Percentiles rank a stretch among this genome's conserved stretches.
phyloP scores from a whole-genome alignment of 345 rosid genomes.

The Odontarrhena argentea region DNA sequence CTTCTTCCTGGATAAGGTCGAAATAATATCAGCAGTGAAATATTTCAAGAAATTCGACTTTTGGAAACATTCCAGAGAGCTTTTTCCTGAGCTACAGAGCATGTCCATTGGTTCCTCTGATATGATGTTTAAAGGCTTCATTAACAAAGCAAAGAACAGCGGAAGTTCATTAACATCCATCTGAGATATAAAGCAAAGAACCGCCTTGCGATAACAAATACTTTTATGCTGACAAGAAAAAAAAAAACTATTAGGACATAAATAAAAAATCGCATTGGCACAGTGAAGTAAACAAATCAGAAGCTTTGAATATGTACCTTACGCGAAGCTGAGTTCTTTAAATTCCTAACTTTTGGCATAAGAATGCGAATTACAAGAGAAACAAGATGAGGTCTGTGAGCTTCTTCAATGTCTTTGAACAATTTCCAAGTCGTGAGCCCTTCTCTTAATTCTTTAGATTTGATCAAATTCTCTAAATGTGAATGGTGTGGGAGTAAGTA shows the following conservation, averaged over 20 bases:
- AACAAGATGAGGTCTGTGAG: constrained; percentile 61
- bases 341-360: constrained; percentile 84
- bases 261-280: constrained; percentile 8
- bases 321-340: constrained; percentile 76
- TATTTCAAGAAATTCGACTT: constrained; percentile 50
- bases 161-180: constrained; percentile 71
- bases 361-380: constrained; percentile 69
- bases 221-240: constrained; percentile 66
- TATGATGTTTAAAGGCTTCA: constrained; percentile 69
- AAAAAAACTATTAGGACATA: constrained; percentile 25
- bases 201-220: constrained; percentile 70
- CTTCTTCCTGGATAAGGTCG: constrained; percentile 69
- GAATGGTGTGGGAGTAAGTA: constrained; percentile 70
- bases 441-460: constrained; percentile 69
- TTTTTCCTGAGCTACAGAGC: constrained; percentile 47
- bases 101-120: constrained; percentile 54
- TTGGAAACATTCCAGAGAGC: constrained; percentile 51
- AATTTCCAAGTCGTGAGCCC: constrained; percentile 88
- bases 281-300: constrained; percentile 10
- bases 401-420: constrained; percentile 66
- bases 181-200: constrained; percentile 79
- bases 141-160: constrained; percentile 70
- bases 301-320: constrained; percentile 52
- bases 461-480: constrained; percentile 77
- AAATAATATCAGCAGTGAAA: constrained; percentile 61